Base-by-base conservation (phyloP, 129 eudicot species). In the Pittosporum tobira region DNA sequence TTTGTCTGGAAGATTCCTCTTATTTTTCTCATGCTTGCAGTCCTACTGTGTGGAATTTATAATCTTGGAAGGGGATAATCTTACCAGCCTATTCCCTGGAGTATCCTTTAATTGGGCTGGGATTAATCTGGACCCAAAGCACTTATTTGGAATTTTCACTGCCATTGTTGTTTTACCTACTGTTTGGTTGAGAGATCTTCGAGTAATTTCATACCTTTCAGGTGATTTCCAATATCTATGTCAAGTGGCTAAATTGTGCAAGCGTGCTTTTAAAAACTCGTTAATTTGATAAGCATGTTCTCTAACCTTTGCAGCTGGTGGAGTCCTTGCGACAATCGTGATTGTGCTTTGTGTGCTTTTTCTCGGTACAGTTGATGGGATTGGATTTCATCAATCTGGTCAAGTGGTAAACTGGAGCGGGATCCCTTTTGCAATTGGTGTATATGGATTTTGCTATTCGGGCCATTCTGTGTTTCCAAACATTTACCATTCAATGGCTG, bases 391-490 rank as follows among this genome's bases (percentile, higher is more conserved):
- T 67, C 73, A 81, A 16, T 71, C 69, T 18, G 75, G 81, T 28
- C 78, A 70, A 34, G 50, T 73, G 10, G 74, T 91, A 27, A 69
- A 83, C 29, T 87, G 87, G 87, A 78, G 73, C 21, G 96, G 95
- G 1, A 51, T 91, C 46, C 98, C 98, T 23, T 83, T 80, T 64
- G 86, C 90, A 9, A 67, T 91, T 59, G 98, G 98, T 43, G 76
- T 91, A n/a, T 87, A 78, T 70, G 94, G 90, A 2, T 91, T 69
- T 73, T 83, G 98, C 76, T 91, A 73, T 60, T 80, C 98, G 0
- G 98, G 98, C 18, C 95, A 91, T 63, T 73, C 98, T 8, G 98
- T 91, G 15, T 81, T 91, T 62, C 98, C 98, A 23, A 91, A 91
- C 64, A 86, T 91, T 47, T 91, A 91, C 77, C 95, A 85, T 55